A percentile compares a stretch with the other conserved stretches of the same genome.
Conservation (phyloP, 2,329 filamentous ascomycete species). For the Bisporella sp. region DNA sequence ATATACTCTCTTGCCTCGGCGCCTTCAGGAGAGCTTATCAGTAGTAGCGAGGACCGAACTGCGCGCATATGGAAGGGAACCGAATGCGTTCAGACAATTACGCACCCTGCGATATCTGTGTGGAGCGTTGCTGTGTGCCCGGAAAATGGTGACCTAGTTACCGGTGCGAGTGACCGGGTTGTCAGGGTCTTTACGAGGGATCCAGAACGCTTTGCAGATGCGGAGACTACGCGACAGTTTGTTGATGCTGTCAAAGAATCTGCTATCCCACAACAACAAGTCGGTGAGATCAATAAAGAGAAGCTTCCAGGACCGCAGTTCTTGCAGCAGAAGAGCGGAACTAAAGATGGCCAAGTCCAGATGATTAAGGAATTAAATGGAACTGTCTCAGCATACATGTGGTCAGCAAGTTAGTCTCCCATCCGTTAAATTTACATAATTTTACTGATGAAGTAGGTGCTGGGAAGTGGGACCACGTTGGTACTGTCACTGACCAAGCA, state of each 20-base stretch:
- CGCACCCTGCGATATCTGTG: slow-evolving; percentile 92
- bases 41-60: slow-evolving; percentile 90
- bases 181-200: slow-evolving; percentile 78
- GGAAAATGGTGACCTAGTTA: slow-evolving; percentile 86
- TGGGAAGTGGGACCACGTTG: slow-evolving; percentile 76
- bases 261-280: slow-evolving; percentile 79
- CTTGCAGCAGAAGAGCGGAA: slow-evolving; percentile 71
- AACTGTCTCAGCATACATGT: slow-evolving; percentile 78
- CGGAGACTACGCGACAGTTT: slow-evolving; percentile 64
- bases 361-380: slow-evolving; percentile 82
- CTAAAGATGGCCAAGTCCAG: slow-evolving; percentile 93
- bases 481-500: slow-evolving; percentile 87
- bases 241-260: slow-evolving; percentile 77
- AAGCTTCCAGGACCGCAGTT: slow-evolving; percentile 86
- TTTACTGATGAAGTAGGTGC: not conserved
- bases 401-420: slow-evolving; percentile 47
- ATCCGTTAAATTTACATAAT: not conserved
- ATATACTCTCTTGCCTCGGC: slow-evolving; percentile 79
- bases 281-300: slow-evolving; percentile 83
- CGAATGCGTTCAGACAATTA: slow-evolving; percentile 89
- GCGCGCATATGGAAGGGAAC: slow-evolving; percentile 79
- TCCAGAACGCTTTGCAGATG: slow-evolving; percentile 60
- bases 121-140: slow-evolving; percentile 83
- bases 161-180: slow-evolving; percentile 81
- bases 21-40: slow-evolving; percentile 81